Base-by-base conservation (phyloP, 345 rosid genomes). In the Zanthoxylum bungeanum region DNA sequence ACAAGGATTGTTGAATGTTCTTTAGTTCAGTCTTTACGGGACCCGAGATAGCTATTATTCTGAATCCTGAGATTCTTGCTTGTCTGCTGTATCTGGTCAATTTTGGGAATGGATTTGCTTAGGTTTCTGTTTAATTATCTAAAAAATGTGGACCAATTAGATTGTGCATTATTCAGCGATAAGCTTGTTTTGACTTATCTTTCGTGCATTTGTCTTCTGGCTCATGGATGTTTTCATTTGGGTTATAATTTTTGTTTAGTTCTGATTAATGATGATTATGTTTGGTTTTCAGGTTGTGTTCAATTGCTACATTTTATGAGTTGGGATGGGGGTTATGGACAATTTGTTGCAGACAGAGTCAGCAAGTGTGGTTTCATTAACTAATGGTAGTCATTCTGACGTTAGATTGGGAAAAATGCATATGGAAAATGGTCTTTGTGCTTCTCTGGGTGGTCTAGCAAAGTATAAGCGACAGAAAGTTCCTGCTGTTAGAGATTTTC, bases 401-500 rank as follows among this genome's bases (percentile, higher is more conserved):
- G 78, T 69, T 70, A 72, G 70, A 39, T 55, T 68, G 5, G 85
- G 75, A 68, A 64, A 58, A 44, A 3, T 50, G 9, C 70, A 56
- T 1, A 70, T 70, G 70, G 79, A 50, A 50, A 79, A 76, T 71
- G 87, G 76, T 69, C 56, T 70, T 55, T 67, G 68, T 69, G 62
- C 47, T 37, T 66, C 69, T 53, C 63, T 16, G 16, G 11, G 27
- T 14, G 71, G 63, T 53, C 63, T 16, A 22, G 73, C 78, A 33
- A 86, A 77, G 80, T 71, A 61, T 68, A 91, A 82, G 86, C 76
- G 70, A 24, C 79, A 80, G 40, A 77, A 44, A 66, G 80, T 82
- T 80, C 81, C 72, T 47, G 91, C 84, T 4, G 27, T 72, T 68
- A 81, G 90, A 17, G 85, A 87, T 66, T 88, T 79, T 39, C 88